Evolutionary conservation across 1,284 basidiomycete species (phyloP).

Genomic region (Meira nashicola): DNA sequence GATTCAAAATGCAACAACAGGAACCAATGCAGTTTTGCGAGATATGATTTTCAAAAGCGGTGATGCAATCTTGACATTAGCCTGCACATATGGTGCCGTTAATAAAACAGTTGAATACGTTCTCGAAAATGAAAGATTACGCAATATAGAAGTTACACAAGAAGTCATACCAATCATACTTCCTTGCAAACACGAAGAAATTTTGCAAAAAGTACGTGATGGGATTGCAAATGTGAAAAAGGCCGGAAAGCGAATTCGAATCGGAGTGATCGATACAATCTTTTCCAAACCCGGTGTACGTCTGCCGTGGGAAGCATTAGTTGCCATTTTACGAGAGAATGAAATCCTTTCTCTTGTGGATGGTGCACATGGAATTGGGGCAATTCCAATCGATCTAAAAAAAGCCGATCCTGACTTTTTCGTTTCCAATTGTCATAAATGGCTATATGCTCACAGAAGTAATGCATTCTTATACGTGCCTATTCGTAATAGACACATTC

Average conservation of each 20-base stretch:
- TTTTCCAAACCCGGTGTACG: constrained; percentile 66
- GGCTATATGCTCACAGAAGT: constrained; percentile 70
- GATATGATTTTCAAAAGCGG: constrained; percentile 38
- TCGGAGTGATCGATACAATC: constrained; percentile 73
- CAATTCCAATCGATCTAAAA: constrained; percentile 47
- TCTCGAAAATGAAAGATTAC: constrained; percentile 31
- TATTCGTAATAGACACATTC: constrained; percentile 70
- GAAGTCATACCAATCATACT: constrained; percentile 38
- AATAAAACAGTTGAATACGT: constrained; percentile 39
- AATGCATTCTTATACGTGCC: constrained; percentile 74
- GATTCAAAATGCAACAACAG: constrained; percentile 47
- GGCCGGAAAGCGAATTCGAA: constrained; percentile 68
- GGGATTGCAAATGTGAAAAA: constrained; percentile 28
- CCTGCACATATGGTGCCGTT: constrained; percentile 48
- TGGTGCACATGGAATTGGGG: constrained; percentile 76
- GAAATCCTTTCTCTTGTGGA: constrained; percentile 59
- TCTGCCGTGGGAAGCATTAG: constrained; percentile 74
- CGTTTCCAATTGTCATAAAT: constrained; percentile 69
- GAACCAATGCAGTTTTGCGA: constrained; percentile 45
- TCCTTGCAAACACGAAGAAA: constrained; percentile 39
- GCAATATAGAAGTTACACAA: constrained; percentile 21
- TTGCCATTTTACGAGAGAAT: constrained; percentile 32
- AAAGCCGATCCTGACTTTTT: constrained; percentile 50
- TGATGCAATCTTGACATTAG: constrained; percentile 39
- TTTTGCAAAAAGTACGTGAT: constrained; percentile 18